Conservation (phyloP, 805 yeast species). For the Scheffersomyces lignosus region DNA sequence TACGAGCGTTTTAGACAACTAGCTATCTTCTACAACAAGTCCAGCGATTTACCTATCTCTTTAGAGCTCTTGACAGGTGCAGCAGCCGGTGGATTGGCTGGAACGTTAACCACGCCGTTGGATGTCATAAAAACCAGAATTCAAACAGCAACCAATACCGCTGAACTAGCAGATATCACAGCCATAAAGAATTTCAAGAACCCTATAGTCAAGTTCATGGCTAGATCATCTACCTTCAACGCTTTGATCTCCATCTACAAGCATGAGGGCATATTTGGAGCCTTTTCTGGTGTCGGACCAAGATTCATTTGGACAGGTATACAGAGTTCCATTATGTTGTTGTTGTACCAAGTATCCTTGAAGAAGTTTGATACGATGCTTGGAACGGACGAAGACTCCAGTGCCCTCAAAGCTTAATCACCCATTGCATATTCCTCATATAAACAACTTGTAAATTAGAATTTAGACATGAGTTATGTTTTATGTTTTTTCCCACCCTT, state of each 20-base stretch:
- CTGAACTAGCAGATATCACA: neutral
- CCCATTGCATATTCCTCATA: no score
- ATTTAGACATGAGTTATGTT: no score
- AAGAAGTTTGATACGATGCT: slow-evolving; percentile 44
- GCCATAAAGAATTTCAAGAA: slow-evolving; percentile 2
- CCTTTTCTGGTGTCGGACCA: slow-evolving; percentile 95
- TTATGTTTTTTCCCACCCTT: no score
- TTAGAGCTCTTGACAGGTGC: slow-evolving; percentile 88
- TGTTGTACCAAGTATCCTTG: slow-evolving; percentile 79
- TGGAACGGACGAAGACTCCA: slow-evolving; percentile 4
- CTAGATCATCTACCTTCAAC: slow-evolving; percentile 26
- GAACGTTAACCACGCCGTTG: slow-evolving; percentile 82
- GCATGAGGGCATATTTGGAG: slow-evolving; percentile 74
- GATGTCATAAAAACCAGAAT: slow-evolving; percentile 91
- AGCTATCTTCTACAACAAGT: slow-evolving; percentile 45
- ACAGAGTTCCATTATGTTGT: slow-evolving; percentile 91
- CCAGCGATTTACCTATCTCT: slow-evolving; percentile 50
- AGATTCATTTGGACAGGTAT: slow-evolving; percentile 94
- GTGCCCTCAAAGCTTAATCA: no score
- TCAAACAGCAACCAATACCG: slow-evolving; percentile 64
- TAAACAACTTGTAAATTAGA: no score
- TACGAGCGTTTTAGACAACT: slow-evolving; percentile 77
- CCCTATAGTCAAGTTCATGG: slow-evolving; percentile 10
- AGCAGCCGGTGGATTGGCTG: slow-evolving; percentile 92
- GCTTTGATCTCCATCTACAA: slow-evolving; percentile 50